These are phyloP conservation scores for Yamadazyma dushanensis DNA, from an alignment of 1,139 yeast species.

Conservation along the genomic window DNA sequence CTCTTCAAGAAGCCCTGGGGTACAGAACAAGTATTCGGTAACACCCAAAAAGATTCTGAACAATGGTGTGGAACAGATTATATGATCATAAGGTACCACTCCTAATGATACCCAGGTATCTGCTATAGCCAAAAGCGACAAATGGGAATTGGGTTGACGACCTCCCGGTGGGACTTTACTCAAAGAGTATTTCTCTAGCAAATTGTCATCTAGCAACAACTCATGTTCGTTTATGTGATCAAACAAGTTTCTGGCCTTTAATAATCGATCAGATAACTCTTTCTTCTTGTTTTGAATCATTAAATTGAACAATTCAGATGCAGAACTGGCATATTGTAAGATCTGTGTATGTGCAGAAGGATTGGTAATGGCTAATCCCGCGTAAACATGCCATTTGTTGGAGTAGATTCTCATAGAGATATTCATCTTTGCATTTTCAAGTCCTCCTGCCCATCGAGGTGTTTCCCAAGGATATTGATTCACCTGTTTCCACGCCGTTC, in stretches of 20 bases:
- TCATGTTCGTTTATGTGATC: slow-evolving; percentile 59
- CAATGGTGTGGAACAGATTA: slow-evolving; percentile 90
- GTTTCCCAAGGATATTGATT: slow-evolving; percentile 93
- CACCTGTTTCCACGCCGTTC: slow-evolving; percentile 87
- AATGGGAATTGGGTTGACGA: slow-evolving; percentile 80
- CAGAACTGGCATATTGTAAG: slow-evolving; percentile 82
- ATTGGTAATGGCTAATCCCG: slow-evolving; percentile 93
- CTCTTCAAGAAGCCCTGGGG: slow-evolving; percentile 76
- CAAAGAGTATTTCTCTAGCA: slow-evolving; percentile 78
- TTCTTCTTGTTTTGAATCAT: slow-evolving; percentile 71
- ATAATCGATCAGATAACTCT: slow-evolving; percentile 58
- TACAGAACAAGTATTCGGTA: slow-evolving; percentile 84
- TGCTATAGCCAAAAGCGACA: slow-evolving; percentile 84
- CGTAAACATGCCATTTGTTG: slow-evolving; percentile 97
- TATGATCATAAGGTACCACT: slow-evolving; percentile 92
- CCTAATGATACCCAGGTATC: slow-evolving; percentile 89
- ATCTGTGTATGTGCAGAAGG: slow-evolving; percentile 94
- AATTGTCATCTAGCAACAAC: slow-evolving; percentile 73
- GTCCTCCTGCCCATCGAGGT: slow-evolving; percentile 85
- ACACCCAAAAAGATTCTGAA: slow-evolving; percentile 94
- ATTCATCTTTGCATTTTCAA: slow-evolving; percentile 93
- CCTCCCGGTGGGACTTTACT: slow-evolving; percentile 74
- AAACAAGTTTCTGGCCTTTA: slow-evolving; percentile 75
- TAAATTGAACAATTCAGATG: slow-evolving; percentile 77
- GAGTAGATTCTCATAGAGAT: slow-evolving; percentile 87